Base-by-base conservation (phyloP, 768 basidiomycete species). In the Leccinum ochraceum region DNA sequence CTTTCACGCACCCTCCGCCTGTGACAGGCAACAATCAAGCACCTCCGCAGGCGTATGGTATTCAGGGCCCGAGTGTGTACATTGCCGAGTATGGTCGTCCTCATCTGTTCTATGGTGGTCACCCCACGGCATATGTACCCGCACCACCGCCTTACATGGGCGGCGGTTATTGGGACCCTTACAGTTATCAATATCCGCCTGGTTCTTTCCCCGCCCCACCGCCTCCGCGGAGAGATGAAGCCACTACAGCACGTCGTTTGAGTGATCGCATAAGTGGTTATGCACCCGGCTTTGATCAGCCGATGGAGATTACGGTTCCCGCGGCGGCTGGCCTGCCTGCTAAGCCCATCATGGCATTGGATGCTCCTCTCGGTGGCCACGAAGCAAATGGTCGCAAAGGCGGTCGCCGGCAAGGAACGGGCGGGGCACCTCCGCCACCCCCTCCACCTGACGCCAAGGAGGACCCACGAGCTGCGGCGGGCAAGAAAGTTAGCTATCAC, bases 361-460 rank as follows among this genome's bases (percentile, higher is more conserved):
- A 79, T 44, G 81, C 83, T 52, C 82, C 85, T 28, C 81, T 80
- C 57, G 78, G 77, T 46, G 77, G 71, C 8, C 70, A 67, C 24
- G 71, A 73, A 58, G 67, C 63, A 3, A 72, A 67, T 28, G 68
- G 72, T 42, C 67, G 76, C 59, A 75, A 79, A 51, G 72, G 73
- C 22, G 72, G 75, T 39, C 76, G 78, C 17, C 74, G 78, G 50
- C 70, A 76, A 75, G 77, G 76, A 48, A 68, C 64, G 39, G 72
- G 75, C 34, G 76, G 75, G 28, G 87, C 85, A 1, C 83, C 85
- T 0, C 85, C 85, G 6, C 90, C 90, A 1, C 88, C 91, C 4
- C 91, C 92, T 16, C 92, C 93, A 13, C 87, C 91, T 57, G 90
- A 94, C 75, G 91, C 88, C 32, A 93, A 92, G 76, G 92, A 94